Percentiles rank a stretch among this genome's conserved stretches.
phyloP scores from a whole-genome alignment of 768 basidiomycete genomes.

The Agrocybe pediades region DNA sequence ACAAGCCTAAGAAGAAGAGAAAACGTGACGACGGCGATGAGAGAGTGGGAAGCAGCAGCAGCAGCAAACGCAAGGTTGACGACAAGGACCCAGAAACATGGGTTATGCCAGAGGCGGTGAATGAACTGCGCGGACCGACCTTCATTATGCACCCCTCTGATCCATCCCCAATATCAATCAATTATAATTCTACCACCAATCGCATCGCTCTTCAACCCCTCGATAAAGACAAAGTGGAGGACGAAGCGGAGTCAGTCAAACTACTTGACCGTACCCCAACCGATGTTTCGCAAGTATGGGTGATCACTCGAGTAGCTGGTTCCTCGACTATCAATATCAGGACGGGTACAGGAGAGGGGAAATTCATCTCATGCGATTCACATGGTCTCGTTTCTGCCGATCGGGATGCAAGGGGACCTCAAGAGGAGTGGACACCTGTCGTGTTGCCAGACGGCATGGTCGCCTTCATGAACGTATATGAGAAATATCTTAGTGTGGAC shows the following conservation, averaged over 20 bases:
- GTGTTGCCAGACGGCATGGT: conserved; percentile 84
- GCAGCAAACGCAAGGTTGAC: conserved; percentile 53
- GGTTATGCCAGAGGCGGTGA: conserved; percentile 72
- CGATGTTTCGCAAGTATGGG: conserved; percentile 92
- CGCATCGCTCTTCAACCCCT: conserved; percentile 66
- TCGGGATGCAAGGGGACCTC: conserved; percentile 87
- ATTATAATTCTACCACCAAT: conserved; percentile 76
- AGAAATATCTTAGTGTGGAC: conserved; percentile 84
- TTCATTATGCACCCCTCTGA: conserved; percentile 85
- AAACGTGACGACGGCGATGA: conserved; percentile 63
- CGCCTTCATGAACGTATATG: conserved; percentile 86
- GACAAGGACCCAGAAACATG: conserved; percentile 74
- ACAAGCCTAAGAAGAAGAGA: conserved; percentile 82
- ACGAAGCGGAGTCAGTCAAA: conserved; percentile 40
- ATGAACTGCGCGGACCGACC: conserved; percentile 85
- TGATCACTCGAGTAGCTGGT: conserved; percentile 83
- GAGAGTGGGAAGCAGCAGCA: conserved; percentile 42
- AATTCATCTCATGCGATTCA: conserved; percentile 87
- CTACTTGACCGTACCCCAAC: conserved; percentile 71
- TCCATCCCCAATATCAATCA: conserved; percentile 73
- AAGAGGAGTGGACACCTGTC: conserved; percentile 93
- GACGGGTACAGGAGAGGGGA: conserved; percentile 85
- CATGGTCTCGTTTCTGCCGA: conserved; percentile 84
- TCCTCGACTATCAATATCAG: conserved; percentile 84
- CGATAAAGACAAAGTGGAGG: conserved; percentile 55